Evolutionary conservation across 805 yeast species (phyloP).

Genomic region (Myxozyma lipomycoides): DNA sequence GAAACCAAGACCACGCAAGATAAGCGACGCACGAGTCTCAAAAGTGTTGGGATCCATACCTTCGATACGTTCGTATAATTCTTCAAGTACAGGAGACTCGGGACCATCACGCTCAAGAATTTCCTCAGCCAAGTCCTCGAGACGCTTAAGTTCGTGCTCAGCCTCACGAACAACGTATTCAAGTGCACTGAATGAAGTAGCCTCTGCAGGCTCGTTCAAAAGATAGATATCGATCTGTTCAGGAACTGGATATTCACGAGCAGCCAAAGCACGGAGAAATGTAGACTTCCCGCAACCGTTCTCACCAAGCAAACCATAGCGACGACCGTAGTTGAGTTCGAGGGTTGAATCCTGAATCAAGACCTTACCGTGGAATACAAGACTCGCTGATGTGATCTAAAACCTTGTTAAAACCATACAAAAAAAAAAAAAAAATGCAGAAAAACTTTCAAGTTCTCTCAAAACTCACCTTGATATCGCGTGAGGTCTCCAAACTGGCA

Average conservation of each 20-base stretch:
- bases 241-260: slow-evolving; percentile 94
- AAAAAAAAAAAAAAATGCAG: neutral
- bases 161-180: slow-evolving; percentile 98
- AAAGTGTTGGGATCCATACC: slow-evolving; percentile 93
- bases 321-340: slow-evolving; percentile 94
- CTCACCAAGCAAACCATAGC: slow-evolving; percentile 96
- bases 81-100: slow-evolving; percentile 79
- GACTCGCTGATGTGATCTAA: slow-evolving; percentile 58
- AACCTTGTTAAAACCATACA: neutral
- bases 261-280: slow-evolving; percentile 85
- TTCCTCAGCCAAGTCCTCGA: slow-evolving; percentile 89
- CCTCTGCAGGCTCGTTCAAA: slow-evolving; percentile 96
- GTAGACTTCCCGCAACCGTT: slow-evolving; percentile 99
- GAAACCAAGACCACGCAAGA: slow-evolving; percentile 96
- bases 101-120: slow-evolving; percentile 90
- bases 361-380: slow-evolving; percentile 96
- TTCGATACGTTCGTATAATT: slow-evolving; percentile 91
- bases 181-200: slow-evolving; percentile 85
- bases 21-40: slow-evolving; percentile 93
- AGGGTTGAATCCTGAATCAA: slow-evolving; percentile 85
- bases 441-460: neutral
- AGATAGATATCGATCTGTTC: slow-evolving; percentile 85
- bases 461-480: slow-evolving; percentile 80
- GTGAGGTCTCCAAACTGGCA: slow-evolving; percentile 79
- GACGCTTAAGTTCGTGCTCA: slow-evolving; percentile 80